These are phyloP conservation scores for Diutina sp. DNA, from an alignment of 1,139 yeast species.

Conservation along the genomic window DNA sequence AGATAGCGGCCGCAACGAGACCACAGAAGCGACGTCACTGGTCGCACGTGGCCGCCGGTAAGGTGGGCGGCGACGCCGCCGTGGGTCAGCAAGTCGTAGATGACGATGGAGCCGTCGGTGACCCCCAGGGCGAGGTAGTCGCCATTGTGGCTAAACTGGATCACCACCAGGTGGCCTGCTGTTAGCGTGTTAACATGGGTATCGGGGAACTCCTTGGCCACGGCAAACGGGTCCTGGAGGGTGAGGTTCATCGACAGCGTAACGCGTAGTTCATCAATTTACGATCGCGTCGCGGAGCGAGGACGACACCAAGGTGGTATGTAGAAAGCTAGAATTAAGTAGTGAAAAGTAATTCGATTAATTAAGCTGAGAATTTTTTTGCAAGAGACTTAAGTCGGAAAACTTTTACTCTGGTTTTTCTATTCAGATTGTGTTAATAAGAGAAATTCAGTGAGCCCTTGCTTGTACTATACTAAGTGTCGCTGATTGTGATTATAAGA, in stretches of 20 bases:
- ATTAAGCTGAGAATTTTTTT: no score
- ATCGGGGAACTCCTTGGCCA: slow-evolving; percentile 89
- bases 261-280: no score
- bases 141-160: slow-evolving; percentile 65
- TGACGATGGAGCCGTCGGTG: slow-evolving; percentile 63
- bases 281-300: background rate
- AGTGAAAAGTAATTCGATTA: no score
- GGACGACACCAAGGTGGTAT: no score
- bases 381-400: no score
- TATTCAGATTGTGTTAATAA: no score
- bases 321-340: no score
- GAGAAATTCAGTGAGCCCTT: no score
- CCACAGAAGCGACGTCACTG: slow-evolving; percentile 75
- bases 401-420: no score
- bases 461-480: no score
- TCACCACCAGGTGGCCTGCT: slow-evolving; percentile 63
- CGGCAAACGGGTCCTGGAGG: slow-evolving; percentile 85
- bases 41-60: slow-evolving; percentile 47
- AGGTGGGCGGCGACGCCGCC: slow-evolving; percentile 37
- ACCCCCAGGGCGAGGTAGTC: slow-evolving; percentile 85
- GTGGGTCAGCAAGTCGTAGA: slow-evolving; percentile 57
- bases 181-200: slow-evolving; percentile 52
- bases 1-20: slow-evolving; percentile 59
- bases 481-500: no score
- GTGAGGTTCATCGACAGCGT: slow-evolving; percentile 52